These are phyloP conservation scores for Cornus controversa DNA, from an alignment of 148 eudicot genomes.

Conservation along the genomic window DNA sequence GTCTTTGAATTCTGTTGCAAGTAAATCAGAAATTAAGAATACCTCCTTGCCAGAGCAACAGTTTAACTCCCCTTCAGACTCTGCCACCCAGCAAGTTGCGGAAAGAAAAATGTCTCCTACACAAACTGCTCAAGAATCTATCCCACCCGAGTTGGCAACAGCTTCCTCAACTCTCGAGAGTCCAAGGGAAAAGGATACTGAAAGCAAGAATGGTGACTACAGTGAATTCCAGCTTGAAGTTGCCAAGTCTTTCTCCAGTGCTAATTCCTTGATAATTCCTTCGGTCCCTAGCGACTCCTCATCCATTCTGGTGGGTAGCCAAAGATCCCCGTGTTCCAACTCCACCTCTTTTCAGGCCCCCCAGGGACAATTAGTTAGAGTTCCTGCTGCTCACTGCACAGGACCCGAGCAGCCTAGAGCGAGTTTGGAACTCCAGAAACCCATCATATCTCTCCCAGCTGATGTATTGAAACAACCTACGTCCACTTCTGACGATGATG, in stretches of 20 bases:
- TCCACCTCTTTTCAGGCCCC: slow-evolving; percentile 8
- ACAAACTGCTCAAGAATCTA: slow-evolving; percentile 22
- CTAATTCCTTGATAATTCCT: slow-evolving; percentile 1
- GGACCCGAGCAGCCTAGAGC: slow-evolving; percentile 22
- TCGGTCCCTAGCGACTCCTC: background rate
- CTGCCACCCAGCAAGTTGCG: slow-evolving; percentile 16
- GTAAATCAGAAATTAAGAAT: slow-evolving; percentile 23
- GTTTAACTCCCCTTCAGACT: slow-evolving; percentile 29
- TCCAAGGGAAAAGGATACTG: slow-evolving; percentile 19
- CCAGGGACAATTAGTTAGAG: slow-evolving; percentile 14
- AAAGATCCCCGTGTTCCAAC: slow-evolving; percentile 11
- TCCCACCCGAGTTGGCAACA: slow-evolving; percentile 2
- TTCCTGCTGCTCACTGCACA: slow-evolving; percentile 2
- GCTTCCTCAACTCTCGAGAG: slow-evolving; percentile 4
- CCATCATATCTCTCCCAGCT: slow-evolving; percentile 18
- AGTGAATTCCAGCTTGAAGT: slow-evolving; percentile 7
- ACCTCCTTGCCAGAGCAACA: slow-evolving; percentile 21
- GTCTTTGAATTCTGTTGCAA: slow-evolving; percentile 31
- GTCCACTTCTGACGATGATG: slow-evolving; percentile 48
- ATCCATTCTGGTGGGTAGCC: slow-evolving; percentile 1
- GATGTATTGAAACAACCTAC: slow-evolving; percentile 19
- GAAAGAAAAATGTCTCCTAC: slow-evolving; percentile 20
- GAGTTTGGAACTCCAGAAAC: slow-evolving; percentile 27
- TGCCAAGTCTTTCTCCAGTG: background rate
- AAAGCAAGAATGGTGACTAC: slow-evolving; percentile 16